Percentiles rank a stretch among this genome's conserved stretches.
Conservation (phyloP, 176 grass and related monocot species). For the Paspalum notatum region DNA sequence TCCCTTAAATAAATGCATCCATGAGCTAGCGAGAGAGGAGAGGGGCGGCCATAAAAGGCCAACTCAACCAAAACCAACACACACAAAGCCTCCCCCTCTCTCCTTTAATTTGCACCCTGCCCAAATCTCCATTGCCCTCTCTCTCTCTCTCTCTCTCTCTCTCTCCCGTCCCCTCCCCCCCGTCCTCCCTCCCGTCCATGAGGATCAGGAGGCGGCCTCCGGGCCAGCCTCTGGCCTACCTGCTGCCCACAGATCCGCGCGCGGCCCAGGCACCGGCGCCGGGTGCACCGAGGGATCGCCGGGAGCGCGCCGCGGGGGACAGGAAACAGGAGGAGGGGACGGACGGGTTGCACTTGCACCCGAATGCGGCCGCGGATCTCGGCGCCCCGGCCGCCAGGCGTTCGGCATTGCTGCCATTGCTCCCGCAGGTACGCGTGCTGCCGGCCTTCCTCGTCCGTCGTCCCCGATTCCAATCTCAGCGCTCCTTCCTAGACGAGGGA, state of each 20-base stretch:
- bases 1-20: constrained; percentile 45
- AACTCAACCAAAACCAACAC: constrained; percentile 32
- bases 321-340: not conserved
- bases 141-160: constrained; percentile 4
- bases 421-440: constrained; percentile 30
- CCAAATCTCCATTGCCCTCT: constrained; percentile 38
- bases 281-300: constrained; percentile 18
- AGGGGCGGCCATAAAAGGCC: constrained; percentile 9
- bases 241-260: constrained; percentile 57
- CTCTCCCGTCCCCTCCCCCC: not conserved
- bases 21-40: not conserved
- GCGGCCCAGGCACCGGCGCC: constrained; percentile 6
- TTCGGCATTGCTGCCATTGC: constrained; percentile 40
- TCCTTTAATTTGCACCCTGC: constrained; percentile 60
- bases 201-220: constrained; percentile 83
- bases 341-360: constrained; percentile 61
- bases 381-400: constrained; percentile 21
- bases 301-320: not conserved
- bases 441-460: not conserved
- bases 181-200: constrained; percentile 51
- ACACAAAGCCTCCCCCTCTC: constrained; percentile 45
- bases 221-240: constrained; percentile 27
- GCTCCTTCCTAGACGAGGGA: not conserved
- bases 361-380: constrained; percentile 58
- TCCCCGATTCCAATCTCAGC: constrained; percentile 22